These are phyloP conservation scores for Geotrichum cucujoidarum DNA, from an alignment of 1,139 yeast genomes.

Conservation along the genomic window DNA sequence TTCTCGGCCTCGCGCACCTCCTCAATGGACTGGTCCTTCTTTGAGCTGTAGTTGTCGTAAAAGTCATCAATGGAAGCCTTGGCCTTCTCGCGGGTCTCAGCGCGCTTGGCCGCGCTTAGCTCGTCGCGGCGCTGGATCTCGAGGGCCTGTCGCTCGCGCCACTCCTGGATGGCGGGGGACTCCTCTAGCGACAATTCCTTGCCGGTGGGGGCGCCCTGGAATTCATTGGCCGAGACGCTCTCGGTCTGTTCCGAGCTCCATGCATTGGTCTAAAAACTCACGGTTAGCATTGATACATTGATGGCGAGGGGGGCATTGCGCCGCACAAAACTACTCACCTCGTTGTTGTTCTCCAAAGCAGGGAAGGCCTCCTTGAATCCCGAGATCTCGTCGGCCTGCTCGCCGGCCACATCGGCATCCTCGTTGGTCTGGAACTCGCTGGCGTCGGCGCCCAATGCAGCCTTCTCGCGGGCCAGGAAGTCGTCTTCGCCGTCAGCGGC, in stretches of 20 bases:
- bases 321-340: neutral
- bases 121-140: slow-evolving; percentile 82
- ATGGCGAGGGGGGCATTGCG: neutral
- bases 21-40: slow-evolving; percentile 68
- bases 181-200: slow-evolving; percentile 35
- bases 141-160: slow-evolving; percentile 79
- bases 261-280: neutral
- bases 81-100: slow-evolving; percentile 72
- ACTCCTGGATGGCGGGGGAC: slow-evolving; percentile 46
- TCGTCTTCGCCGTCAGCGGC: slow-evolving; percentile 45
- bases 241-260: slow-evolving; percentile 24
- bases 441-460: slow-evolving; percentile 67
- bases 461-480: slow-evolving; percentile 80
- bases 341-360: slow-evolving; percentile 46
- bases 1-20: slow-evolving; percentile 62
- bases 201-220: slow-evolving; percentile 3
- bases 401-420: slow-evolving; percentile 48
- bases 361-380: slow-evolving; percentile 40
- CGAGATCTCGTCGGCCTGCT: slow-evolving; percentile 48
- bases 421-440: slow-evolving; percentile 66
- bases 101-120: slow-evolving; percentile 59
- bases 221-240: slow-evolving; percentile 23
- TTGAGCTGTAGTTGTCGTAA: slow-evolving; percentile 85
- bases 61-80: slow-evolving; percentile 84
- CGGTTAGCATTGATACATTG: neutral